Base-by-base conservation (phyloP, 768 basidiomycete genomes). In the Fomitopsis pulvina region DNA sequence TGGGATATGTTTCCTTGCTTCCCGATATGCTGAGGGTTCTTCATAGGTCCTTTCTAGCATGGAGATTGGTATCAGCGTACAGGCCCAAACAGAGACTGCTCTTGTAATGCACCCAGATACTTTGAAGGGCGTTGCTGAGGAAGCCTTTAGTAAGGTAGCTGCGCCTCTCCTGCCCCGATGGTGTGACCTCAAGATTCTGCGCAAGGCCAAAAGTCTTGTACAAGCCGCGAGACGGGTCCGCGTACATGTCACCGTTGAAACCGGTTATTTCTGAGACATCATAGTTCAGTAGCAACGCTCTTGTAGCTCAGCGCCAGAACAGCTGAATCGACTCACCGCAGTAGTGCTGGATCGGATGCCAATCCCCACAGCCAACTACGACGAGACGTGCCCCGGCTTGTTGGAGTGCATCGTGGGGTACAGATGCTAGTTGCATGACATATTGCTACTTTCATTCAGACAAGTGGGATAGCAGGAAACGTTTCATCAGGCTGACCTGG, bases 1-100 rank as follows among this genome's bases (percentile, higher is more conserved):
- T 85, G 81, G 0, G 74, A 71, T n/a, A 78, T 56, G 44, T 81
- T 79, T 0, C 82, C 83, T 48, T 81, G 77, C 58, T 81, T 81
- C 0, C 80, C 81, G n/a, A 80, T 66, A 16, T 75, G 64, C 1
- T 55, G 56, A 0, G 75, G 74, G 29, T 74, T 61, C 60, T 68
- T 72, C 9, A 80, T 24, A 20, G 57, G 52, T 4, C 58, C 59
- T 6, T 52, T 43, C 58, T 57, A n/a, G 10, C 20, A 14, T 2
- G 27, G 6, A 20, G 2, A 24, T 5, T 4, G 22, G 7, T 30
- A 37, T 41, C 8, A 27, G 27, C 16, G 9, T 12, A 20, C 21
- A 38, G 24, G 6, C 26, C 12, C 8, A 2, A 28, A n/a, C 5
- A 18, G 21, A 12, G 22, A 44, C 10, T 26, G 12, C 8, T 10